Evolutionary conservation across 2,329 filamentous ascomycete genomes (phyloP), one percentile per base, ranked within the genome.

Genomic region (Annulohypoxylon truncatum): DNA sequence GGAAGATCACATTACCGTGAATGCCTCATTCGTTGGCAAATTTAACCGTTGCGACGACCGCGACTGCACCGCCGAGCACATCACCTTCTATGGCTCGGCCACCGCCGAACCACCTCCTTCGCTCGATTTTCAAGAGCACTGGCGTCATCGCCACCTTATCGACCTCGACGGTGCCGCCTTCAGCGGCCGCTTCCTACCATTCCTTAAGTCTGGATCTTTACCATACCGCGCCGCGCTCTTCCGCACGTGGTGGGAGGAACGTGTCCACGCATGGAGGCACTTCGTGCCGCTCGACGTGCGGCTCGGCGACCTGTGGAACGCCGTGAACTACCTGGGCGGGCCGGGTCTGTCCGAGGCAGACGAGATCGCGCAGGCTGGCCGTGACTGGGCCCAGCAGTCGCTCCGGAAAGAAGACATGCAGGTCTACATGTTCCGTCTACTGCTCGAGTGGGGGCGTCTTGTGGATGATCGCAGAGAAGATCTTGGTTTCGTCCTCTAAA

Each of bases 211-310:
- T 10, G 81, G 77, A 1, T 85, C 82, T 2, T 74, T 89, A 1
- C 84, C 85, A 0, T 83, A 90, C 73, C 88, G 89, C 66, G 83
- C 85, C 0, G 88, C 86, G 2, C 79, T 89, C 22, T 91, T 89
- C 74, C 80, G 83, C 22, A 88, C 90, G 61, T 91, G 89, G 89
- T 88, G 89, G 71, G 88, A 90, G 69, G 82, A 84, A 31, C 81
- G 89, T 1, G 76, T 91, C 1, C 79, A 87, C 12, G 82, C 85
- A 0, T 91, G 89, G 89, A 78, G 80, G 20, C 89, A 91, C 75
- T 91, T 88, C 68, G 82, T 90, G 0, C 89, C 89, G 0, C 81
- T 90, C 69, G 87, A 90, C 71, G 82, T 78, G 69, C 73, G 67
- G 66, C 60, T 76, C 2, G 55, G 66, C 9, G 76, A 77, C 18